phyloP scores from a whole-genome alignment of 2,329 filamentous ascomycete species.

The Magnaporthiopsis poae region DNA sequence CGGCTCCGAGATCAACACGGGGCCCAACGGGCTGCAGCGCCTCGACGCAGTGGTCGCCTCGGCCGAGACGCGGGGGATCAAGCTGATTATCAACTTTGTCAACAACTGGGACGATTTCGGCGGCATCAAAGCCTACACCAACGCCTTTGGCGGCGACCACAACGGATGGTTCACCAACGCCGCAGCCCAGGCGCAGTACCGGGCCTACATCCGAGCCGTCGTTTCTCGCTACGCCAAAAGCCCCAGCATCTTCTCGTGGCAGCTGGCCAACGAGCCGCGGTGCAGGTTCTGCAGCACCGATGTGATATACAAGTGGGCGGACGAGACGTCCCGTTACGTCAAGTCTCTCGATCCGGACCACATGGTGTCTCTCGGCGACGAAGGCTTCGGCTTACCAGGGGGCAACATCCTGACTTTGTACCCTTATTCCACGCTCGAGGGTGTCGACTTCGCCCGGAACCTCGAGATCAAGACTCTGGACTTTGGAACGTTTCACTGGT shows the following conservation, averaged over 20 bases:
- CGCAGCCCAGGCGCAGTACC: conserved; percentile 40
- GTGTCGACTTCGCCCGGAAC: conserved; percentile 42
- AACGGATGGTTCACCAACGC: conserved; percentile 44
- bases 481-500: conserved; percentile 36
- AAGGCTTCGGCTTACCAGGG: conserved; percentile 24
- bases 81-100: conserved; percentile 56
- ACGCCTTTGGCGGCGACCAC: conserved; percentile 42
- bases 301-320: conserved; percentile 50
- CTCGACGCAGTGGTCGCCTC: conserved; percentile 54
- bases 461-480: conserved; percentile 40
- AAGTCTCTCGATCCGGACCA: conserved; percentile 51
- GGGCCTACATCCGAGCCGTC: conserved; percentile 34
- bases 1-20: conserved; percentile 52
- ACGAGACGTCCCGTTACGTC: conserved; percentile 47
- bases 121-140: conserved; percentile 50
- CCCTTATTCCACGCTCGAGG: conserved; percentile 35
- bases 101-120: conserved; percentile 62
- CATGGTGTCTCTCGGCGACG: conserved; percentile 55
- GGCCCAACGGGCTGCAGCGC: conserved; percentile 50
- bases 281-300: conserved; percentile 49
- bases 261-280: conserved; percentile 46
- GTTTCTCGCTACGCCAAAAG: conserved; percentile 36
- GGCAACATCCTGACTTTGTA: conserved; percentile 14
- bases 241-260: conserved; percentile 40
- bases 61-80: conserved; percentile 49